Conservation (phyloP, 208 protist genomes). For the Naegleria gruberi region DNA sequence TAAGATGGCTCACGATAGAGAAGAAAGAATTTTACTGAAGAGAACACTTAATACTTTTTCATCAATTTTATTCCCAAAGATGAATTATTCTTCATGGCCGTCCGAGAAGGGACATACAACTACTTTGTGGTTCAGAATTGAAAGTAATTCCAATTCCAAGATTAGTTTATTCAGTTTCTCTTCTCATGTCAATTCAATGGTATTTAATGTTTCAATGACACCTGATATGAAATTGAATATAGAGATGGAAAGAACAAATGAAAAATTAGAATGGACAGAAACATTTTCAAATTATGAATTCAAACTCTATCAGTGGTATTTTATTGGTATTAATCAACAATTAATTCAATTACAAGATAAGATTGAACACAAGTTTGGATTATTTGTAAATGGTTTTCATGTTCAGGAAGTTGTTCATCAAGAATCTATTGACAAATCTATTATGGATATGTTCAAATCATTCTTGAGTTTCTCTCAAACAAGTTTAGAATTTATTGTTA, state of each 20-base stretch:
- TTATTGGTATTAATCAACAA: not conserved
- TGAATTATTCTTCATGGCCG: not conserved
- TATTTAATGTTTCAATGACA: not conserved
- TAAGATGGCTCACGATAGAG: not conserved
- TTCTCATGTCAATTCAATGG: not conserved
- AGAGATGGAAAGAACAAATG: not conserved
- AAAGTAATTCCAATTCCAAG: not conserved
- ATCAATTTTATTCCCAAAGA: not conserved
- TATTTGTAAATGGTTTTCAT: not conserved
- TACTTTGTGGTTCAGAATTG: not conserved
- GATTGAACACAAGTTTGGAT: not conserved
- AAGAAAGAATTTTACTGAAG: not conserved
- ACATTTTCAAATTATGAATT: not conserved
- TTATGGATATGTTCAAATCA: not conserved
- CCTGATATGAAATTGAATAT: not conserved
- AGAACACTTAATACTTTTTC: not conserved
- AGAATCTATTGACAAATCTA: not conserved
- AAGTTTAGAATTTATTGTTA: not conserved
- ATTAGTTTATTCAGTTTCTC: not conserved
- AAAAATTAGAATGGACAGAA: not conserved
- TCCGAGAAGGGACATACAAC: not conserved
- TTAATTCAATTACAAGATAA: not conserved
- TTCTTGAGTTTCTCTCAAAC: not conserved
- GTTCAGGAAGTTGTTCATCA: not conserved
- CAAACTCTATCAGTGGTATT: conserved; percentile 9